Conservation (phyloP, 75 land plant species). For the Selaginella moellendorffii region DNA sequence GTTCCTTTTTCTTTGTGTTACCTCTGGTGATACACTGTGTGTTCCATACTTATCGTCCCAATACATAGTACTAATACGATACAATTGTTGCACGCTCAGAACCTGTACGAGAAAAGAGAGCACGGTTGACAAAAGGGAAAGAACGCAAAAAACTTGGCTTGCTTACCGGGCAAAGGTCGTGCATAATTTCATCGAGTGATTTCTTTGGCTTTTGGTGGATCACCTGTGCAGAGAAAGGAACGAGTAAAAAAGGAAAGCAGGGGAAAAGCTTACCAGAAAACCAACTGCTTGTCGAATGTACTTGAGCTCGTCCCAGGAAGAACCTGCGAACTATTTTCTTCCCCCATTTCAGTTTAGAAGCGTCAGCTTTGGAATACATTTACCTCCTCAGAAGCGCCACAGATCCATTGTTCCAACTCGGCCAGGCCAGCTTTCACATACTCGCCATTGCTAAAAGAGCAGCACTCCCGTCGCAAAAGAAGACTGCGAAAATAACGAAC, state of each 20-base stretch:
- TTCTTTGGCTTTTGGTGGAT: conserved; percentile 82
- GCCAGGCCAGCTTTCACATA: conserved; percentile 84
- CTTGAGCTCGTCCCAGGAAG: conserved; percentile 80
- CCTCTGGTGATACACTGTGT: conserved; percentile 58
- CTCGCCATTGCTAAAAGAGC: conserved; percentile 88
- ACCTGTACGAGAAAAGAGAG: conserved; percentile 43
- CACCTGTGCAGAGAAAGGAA: conserved; percentile 35
- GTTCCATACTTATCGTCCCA: conserved; percentile 90
- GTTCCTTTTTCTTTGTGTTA: conserved; percentile 2
- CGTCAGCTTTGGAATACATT: too few relatives aligned
- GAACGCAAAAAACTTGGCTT: too few relatives aligned
- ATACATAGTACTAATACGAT: conserved; percentile 73
- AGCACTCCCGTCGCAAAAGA: conserved; percentile 71
- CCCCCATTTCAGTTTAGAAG: too few relatives aligned
- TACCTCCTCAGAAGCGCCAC: conserved; percentile 58
- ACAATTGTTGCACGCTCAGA: conserved; percentile 54
- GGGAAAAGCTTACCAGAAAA: conserved; percentile 39
- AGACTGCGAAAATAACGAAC: conserved; percentile 33
- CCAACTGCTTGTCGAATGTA: conserved; percentile 91
- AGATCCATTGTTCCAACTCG: conserved; percentile 71
- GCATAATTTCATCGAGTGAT: conserved; percentile 56
- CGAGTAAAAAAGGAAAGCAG: not conserved
- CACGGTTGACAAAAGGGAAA: too few relatives aligned
- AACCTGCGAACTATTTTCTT: conserved; percentile 83
- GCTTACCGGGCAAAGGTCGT: conserved; percentile 10